phyloP scores from a whole-genome alignment of 1,284 basidiomycete species.

The Vanrija pseudolonga region DNA sequence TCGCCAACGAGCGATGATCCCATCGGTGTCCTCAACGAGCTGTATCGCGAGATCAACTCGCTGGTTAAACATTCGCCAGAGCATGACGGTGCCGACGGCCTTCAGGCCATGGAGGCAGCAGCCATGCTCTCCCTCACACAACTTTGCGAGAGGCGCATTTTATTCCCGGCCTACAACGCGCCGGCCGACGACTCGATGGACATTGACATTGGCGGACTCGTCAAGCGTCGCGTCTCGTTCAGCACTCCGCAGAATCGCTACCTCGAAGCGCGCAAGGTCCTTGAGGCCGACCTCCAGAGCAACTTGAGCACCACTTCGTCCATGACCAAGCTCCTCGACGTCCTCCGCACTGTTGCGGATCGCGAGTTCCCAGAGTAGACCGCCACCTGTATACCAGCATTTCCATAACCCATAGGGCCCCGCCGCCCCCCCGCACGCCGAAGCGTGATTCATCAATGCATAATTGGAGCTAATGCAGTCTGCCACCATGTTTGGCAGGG shows the following conservation, averaged over 20 bases:
- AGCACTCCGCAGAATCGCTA: background rate
- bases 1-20: constrained; percentile 33
- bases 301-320: constrained; percentile 51
- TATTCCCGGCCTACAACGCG: constrained; percentile 3
- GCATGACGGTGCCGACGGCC: constrained; percentile 15
- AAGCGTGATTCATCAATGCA: too few species aligned
- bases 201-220: constrained; percentile 48
- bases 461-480: too few species aligned
- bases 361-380: constrained; percentile 8
- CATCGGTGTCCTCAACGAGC: constrained; percentile 56
- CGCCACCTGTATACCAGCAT: background rate
- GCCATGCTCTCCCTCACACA: constrained; percentile 31
- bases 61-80: constrained; percentile 66
- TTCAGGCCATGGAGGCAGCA: constrained; percentile 42
- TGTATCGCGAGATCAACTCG: constrained; percentile 74
- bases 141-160: constrained; percentile 55
- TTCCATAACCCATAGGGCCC: too few species aligned
- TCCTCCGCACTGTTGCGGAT: constrained; percentile 62
- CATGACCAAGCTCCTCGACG: constrained; percentile 47
- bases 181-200: constrained; percentile 14
- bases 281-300: constrained; percentile 66
- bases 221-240: constrained; percentile 23
- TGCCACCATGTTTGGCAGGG: too few species aligned
- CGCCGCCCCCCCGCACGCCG: too few species aligned
- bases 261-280: constrained; percentile 55